These are phyloP conservation scores for Zoysia pacifica DNA, from an alignment of 176 grass and related monocot genomes.

Conservation along the genomic window DNA sequence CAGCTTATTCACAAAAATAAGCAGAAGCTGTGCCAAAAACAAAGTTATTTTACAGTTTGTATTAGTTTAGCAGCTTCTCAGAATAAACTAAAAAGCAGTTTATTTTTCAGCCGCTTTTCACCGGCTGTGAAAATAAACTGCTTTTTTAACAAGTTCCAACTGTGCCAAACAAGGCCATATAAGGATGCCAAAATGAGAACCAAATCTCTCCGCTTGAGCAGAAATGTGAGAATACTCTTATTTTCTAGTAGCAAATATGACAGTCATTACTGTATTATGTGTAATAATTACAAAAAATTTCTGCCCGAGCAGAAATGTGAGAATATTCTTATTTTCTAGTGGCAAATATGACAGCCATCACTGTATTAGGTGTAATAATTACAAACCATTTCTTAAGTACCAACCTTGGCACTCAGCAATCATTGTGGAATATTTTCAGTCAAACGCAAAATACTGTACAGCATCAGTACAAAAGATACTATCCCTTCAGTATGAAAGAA, in stretches of 20 bases:
- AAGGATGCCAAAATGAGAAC: neutral
- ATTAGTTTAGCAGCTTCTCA: no score
- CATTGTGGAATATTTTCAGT: neutral
- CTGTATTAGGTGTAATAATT: neutral
- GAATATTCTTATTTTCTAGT: no score
- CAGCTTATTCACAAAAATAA: no score
- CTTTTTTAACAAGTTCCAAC: no score
- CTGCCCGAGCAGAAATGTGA: no score
- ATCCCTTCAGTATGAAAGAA: neutral
- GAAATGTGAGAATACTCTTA: neutral
- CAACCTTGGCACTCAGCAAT: neutral
- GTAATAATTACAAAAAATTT: neutral
- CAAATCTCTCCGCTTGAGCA: neutral
- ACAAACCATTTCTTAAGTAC: neutral
- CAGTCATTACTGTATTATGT: neutral
- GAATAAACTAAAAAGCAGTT: no score
- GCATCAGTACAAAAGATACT: neutral
- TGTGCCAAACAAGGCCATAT: no score
- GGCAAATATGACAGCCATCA: neutral
- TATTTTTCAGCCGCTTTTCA: no score
- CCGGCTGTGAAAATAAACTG: no score
- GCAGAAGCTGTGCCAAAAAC: no score
- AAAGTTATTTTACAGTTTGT: no score
- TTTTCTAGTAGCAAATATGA: neutral
- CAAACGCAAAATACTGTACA: neutral